Base-by-base conservation (phyloP, 2,329 filamentous ascomycete genomes). In the Colletotrichum euphorbiae region DNA sequence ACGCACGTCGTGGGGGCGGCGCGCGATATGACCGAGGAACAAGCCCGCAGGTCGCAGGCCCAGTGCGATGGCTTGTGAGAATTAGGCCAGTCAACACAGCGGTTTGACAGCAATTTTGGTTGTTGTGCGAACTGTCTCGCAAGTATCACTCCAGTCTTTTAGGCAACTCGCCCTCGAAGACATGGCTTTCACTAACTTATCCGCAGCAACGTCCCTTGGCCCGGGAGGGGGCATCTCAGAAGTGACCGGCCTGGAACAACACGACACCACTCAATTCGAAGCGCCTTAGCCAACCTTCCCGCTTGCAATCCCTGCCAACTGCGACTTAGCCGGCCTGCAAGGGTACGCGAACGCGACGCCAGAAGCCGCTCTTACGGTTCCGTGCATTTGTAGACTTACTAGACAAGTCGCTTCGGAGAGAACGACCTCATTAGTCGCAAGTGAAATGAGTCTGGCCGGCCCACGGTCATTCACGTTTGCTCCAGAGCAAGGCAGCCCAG, bases 271-370 rank as follows among this genome's bases (percentile, higher is more conserved):
- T 51, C 36, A 52, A 48, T 15, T 8, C n/a, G 54, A 51, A 59
- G 61, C 36, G 45, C 33, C 7, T 15, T 17, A 42, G 15, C 21
- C 21, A 17, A 5, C 15, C 19, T 31, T 28, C 19, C 17, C 12
- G 31, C 17, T 28, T 28, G 28, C 7, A 28, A 59, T 43, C 54
- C 43, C 62, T 59, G 54, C 13, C 17, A 8, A 12, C n/a, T 33
- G 52, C 43, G 9, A 55, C 19, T 33, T 13, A 19, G 2, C 33
- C 21, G 36, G 3, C 31, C 33, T 40, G 15, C 57, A 51, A 40
- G 60, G 42, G 21, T 58, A 40, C 51, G 42, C 51, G 33, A 38
- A 40, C 51, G 17, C 33, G 51, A 64, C 54, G 24, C n/a, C 54
- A 57, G 12, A 17, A 36, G 36, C 61, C 15, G 12, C 51, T 62